Conservation (phyloP, 352 stramenopile genomes). For the Globisporangium emineosum region DNA sequence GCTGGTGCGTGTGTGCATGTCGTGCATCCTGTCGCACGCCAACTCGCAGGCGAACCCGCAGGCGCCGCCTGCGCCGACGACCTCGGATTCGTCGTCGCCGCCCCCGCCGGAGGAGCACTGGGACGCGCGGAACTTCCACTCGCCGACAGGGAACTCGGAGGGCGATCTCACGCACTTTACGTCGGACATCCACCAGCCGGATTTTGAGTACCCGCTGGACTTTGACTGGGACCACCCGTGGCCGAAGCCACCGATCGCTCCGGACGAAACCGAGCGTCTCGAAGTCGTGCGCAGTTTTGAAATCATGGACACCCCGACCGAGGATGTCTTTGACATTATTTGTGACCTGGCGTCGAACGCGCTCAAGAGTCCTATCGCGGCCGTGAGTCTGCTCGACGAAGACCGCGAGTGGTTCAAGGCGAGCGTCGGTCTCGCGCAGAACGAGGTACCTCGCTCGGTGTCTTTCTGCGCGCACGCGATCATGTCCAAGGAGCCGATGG, state of each 20-base stretch:
- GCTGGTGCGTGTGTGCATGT: slow-evolving; percentile 87
- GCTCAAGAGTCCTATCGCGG: slow-evolving; percentile 83
- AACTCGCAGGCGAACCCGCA: slow-evolving; percentile 77
- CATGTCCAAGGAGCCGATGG: slow-evolving; percentile 89
- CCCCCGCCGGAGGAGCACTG: slow-evolving; percentile 53
- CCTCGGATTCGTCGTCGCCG: slow-evolving; percentile 36
- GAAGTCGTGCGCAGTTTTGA: slow-evolving; percentile 80
- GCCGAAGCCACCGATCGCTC: slow-evolving; percentile 77
- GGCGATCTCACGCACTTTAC: slow-evolving; percentile 75
- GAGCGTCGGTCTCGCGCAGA: slow-evolving; percentile 79
- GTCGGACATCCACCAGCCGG: slow-evolving; percentile 70
- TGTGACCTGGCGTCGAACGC: slow-evolving; percentile 85
- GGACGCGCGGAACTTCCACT: slow-evolving; percentile 83
- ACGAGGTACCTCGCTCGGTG: slow-evolving; percentile 84
- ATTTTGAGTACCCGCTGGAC: slow-evolving; percentile 85
- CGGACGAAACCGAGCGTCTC: slow-evolving; percentile 65
- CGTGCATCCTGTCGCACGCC: slow-evolving; percentile 84
- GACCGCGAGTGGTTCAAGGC: slow-evolving; percentile 89
- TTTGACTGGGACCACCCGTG: slow-evolving; percentile 88
- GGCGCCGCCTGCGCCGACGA: slow-evolving; percentile 38
- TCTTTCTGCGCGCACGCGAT: slow-evolving; percentile 86
- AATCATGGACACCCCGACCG: slow-evolving; percentile 84
- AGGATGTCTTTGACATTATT: slow-evolving; percentile 89
- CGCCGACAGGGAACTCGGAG: slow-evolving; percentile 74
- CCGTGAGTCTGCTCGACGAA: slow-evolving; percentile 81